These are phyloP conservation scores for Trametes pubescens DNA, from an alignment of 1,284 basidiomycete species.

Conservation along the genomic window DNA sequence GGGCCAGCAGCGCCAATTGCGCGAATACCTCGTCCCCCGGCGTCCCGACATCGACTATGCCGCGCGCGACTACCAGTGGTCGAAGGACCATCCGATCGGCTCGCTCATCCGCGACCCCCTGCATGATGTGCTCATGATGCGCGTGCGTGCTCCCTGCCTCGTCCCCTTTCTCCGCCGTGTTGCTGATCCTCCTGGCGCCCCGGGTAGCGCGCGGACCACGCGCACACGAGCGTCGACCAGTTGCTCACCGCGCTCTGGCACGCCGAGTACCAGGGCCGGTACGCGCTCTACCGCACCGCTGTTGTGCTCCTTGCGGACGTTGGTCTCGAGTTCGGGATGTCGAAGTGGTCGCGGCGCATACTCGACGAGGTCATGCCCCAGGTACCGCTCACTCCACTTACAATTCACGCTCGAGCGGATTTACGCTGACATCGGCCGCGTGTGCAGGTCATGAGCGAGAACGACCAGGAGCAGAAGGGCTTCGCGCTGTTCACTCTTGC, in stretches of 20 bases:
- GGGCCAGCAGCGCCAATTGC: slow-evolving; percentile 69
- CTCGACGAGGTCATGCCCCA: slow-evolving; percentile 83
- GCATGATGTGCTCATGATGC: slow-evolving; percentile 67
- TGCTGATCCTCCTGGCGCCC: not conserved
- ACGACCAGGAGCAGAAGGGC: slow-evolving; percentile 78
- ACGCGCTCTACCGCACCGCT: slow-evolving; percentile 69
- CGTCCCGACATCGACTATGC: slow-evolving; percentile 61
- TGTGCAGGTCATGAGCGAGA: slow-evolving; percentile 70
- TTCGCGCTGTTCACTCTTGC: slow-evolving; percentile 76
- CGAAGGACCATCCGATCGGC: slow-evolving; percentile 39
- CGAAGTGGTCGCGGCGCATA: slow-evolving; percentile 65
- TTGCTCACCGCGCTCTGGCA: slow-evolving; percentile 78
- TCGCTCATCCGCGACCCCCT: slow-evolving; percentile 69
- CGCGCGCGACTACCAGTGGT: slow-evolving; percentile 60
- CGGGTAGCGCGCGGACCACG: slow-evolving; percentile 61
- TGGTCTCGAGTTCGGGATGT: slow-evolving; percentile 78
- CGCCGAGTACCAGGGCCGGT: slow-evolving; percentile 77
- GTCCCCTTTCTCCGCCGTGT: not conserved
- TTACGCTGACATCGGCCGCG: not conserved
- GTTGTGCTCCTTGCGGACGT: slow-evolving; percentile 78
- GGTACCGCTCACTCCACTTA: slow-evolving; percentile 46
- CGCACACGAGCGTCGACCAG: slow-evolving; percentile 65
- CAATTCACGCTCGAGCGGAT: not conserved
- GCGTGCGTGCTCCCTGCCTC: slow-evolving; percentile 49
- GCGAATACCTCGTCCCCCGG: slow-evolving; percentile 68